Percentiles rank a stretch among this genome's conserved stretches.
phyloP scores from a whole-genome alignment of 768 basidiomycete species.

The Mycena amicta region DNA sequence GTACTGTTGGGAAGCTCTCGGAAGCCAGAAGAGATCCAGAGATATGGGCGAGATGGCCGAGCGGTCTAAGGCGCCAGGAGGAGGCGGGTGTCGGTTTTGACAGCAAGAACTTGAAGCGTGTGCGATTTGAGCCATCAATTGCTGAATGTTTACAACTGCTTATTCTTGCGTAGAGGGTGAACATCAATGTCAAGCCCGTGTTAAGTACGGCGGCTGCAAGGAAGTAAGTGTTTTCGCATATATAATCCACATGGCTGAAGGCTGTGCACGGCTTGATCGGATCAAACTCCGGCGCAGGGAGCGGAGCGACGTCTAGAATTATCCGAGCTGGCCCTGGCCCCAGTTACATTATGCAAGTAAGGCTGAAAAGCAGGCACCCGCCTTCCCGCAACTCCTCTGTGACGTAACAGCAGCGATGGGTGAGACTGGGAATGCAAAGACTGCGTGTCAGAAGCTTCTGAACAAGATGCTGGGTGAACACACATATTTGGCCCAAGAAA shows the following conservation, averaged over 20 bases:
- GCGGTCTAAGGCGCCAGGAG: slow-evolving; percentile 84
- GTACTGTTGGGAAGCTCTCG: too few relatives aligned
- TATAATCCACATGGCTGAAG: neutral
- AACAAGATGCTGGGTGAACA: slow-evolving; percentile 28
- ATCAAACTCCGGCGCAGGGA: too few relatives aligned
- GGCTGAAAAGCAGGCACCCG: slow-evolving; percentile 17
- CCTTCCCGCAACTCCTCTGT: slow-evolving; percentile 18
- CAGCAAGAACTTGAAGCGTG: slow-evolving; percentile 11
- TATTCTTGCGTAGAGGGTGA: slow-evolving; percentile 27
- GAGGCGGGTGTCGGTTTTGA: slow-evolving; percentile 6
- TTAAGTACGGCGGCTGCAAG: slow-evolving; percentile 20
- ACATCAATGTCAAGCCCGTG: slow-evolving; percentile 27
- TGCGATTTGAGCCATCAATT: slow-evolving; percentile 11
- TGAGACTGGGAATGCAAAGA: slow-evolving; percentile 14
- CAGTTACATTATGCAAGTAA: slow-evolving; percentile 22
- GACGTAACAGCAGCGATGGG: slow-evolving; percentile 6
- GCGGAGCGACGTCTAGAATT: too few relatives aligned
- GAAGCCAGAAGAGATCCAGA: too few relatives aligned
- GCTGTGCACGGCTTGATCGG: neutral
- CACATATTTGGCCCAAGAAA: slow-evolving; percentile 26
- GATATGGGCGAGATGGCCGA: slow-evolving; percentile 71
- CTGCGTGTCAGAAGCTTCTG: slow-evolving; percentile 26
- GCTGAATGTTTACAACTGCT: slow-evolving; percentile 24
- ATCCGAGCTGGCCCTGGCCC: neutral
- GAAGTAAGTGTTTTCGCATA: neutral